These are phyloP conservation scores for Sugiyamaella grinbergsii DNA, from an alignment of 1,139 yeast species.

Conservation along the genomic window DNA sequence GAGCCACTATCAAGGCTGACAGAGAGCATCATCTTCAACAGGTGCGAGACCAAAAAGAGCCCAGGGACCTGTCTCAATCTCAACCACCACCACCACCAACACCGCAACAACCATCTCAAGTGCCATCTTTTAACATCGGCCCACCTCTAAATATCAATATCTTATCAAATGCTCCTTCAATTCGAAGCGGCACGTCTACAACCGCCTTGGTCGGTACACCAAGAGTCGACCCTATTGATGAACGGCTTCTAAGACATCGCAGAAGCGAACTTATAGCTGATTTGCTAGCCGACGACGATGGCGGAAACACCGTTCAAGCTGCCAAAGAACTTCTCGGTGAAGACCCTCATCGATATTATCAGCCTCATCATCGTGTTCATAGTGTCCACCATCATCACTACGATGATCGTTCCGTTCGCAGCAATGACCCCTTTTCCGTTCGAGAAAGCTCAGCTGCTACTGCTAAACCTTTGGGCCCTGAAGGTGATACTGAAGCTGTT, in stretches of 20 bases:
- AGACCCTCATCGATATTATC: slow-evolving; percentile 6
- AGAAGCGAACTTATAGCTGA: slow-evolving; percentile 28
- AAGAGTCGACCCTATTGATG: slow-evolving; percentile 5
- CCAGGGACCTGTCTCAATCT: too few relatives aligned
- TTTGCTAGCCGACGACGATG: slow-evolving; percentile 23
- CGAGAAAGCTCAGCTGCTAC: neutral
- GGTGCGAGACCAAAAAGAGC: slow-evolving; percentile 4
- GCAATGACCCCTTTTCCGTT: too few relatives aligned
- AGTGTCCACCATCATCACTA: slow-evolving; percentile 13
- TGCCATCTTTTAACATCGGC: slow-evolving; percentile 5
- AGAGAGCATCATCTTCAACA: slow-evolving; percentile 9
- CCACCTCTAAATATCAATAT: neutral
- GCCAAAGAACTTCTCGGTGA: slow-evolving; percentile 23
- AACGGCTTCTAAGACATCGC: slow-evolving; percentile 24
- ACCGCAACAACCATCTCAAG: neutral
- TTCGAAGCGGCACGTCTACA: slow-evolving; percentile 14
- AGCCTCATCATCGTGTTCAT: slow-evolving; percentile 6
- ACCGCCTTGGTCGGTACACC: slow-evolving; percentile 16
- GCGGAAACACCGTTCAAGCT: slow-evolving; percentile 22
- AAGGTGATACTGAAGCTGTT: slow-evolving; percentile 23
- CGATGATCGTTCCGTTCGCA: slow-evolving; percentile 8
- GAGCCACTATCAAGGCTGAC: slow-evolving; percentile 27
- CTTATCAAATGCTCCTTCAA: slow-evolving; percentile 8
- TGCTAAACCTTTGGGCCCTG: slow-evolving; percentile 19
- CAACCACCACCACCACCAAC: neutral